These are phyloP conservation scores for Phytophthora quininea DNA, from an alignment of 352 stramenopile species.

Conservation along the genomic window DNA sequence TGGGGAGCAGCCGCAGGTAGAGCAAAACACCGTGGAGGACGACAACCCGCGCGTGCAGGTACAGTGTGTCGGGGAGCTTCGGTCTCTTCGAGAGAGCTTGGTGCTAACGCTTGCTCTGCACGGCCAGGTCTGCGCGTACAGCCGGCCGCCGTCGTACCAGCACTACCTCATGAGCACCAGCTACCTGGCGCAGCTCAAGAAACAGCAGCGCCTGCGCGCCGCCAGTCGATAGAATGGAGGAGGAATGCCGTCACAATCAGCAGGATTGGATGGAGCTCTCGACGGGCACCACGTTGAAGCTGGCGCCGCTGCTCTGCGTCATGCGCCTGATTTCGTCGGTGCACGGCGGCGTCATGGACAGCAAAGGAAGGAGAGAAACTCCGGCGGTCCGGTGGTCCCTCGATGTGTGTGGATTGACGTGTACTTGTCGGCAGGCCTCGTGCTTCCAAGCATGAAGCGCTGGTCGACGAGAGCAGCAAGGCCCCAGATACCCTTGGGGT, in stretches of 20 bases:
- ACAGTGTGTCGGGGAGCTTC: background rate
- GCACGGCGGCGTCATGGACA: constrained; percentile 19
- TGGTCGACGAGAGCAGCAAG: too few species aligned
- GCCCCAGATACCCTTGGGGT: too few species aligned
- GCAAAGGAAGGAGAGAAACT: background rate
- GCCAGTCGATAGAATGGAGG: constrained; percentile 16
- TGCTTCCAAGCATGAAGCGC: too few species aligned
- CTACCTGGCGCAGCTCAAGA: constrained; percentile 50
- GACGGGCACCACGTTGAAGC: constrained; percentile 27
- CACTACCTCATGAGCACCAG: constrained; percentile 63
- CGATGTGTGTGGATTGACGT: background rate
- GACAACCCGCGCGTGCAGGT: constrained; percentile 16
- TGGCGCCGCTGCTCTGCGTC: constrained; percentile 14
- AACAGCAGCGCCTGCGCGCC: constrained; percentile 16
- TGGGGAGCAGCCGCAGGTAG: background rate
- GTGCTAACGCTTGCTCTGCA: constrained; percentile 8
- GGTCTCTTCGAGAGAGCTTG: too few species aligned
- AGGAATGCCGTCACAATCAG: constrained; percentile 5
- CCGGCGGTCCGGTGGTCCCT: background rate
- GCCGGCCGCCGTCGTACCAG: constrained; percentile 36
- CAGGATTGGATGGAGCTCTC: constrained; percentile 19
- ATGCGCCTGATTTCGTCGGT: constrained; percentile 32
- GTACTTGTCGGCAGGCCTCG: too few species aligned
- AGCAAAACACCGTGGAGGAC: constrained; percentile 1
- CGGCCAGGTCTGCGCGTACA: constrained; percentile 26